Evolutionary conservation across 2,329 filamentous ascomycete species (phyloP).

Genomic region (Gliomastix tumulicola): DNA sequence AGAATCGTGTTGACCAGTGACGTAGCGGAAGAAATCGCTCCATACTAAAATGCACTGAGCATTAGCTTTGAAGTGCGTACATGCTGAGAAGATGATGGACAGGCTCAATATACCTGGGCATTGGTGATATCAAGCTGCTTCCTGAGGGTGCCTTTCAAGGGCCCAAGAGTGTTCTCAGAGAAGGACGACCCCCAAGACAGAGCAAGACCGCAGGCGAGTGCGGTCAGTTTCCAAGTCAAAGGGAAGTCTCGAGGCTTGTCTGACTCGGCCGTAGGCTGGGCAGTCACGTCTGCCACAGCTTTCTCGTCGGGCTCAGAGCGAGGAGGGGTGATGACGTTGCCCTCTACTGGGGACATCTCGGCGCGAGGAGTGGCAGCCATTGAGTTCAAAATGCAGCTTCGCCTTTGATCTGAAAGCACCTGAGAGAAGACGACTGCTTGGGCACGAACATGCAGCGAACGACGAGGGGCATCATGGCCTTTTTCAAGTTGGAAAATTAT

Average conservation of each 20-base stretch:
- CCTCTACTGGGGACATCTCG: too few relatives aligned
- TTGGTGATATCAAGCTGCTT: conserved; percentile 14
- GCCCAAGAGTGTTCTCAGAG: conserved; percentile 14
- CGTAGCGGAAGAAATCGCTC: conserved; percentile 13
- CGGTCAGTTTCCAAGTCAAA: conserved; percentile 12
- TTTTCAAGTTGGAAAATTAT: too few relatives aligned
- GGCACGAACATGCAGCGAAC: too few relatives aligned
- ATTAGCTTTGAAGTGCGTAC: neutral
- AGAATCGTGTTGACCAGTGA: conserved; percentile 15
- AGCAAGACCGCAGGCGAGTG: conserved; percentile 11
- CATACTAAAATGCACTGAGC: conserved; percentile 9
- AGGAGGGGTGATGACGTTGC: too few relatives aligned
- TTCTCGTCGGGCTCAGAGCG: too few relatives aligned
- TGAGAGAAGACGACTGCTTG: too few relatives aligned
- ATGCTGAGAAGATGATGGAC: neutral
- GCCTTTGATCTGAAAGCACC: too few relatives aligned
- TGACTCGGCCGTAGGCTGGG: neutral
- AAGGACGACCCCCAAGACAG: conserved; percentile 16
- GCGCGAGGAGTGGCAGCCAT: too few relatives aligned
- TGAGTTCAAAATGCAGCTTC: too few relatives aligned
- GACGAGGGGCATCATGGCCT: too few relatives aligned
- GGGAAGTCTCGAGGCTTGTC: conserved; percentile 11
- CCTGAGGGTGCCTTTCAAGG: conserved; percentile 13
- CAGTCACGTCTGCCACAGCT: neutral
- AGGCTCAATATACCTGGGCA: conserved; percentile 3